Evolutionary conservation across 805 yeast genomes (phyloP), one percentile per base, ranked within the genome.

Genomic region (Ogataea kodamae): DNA sequence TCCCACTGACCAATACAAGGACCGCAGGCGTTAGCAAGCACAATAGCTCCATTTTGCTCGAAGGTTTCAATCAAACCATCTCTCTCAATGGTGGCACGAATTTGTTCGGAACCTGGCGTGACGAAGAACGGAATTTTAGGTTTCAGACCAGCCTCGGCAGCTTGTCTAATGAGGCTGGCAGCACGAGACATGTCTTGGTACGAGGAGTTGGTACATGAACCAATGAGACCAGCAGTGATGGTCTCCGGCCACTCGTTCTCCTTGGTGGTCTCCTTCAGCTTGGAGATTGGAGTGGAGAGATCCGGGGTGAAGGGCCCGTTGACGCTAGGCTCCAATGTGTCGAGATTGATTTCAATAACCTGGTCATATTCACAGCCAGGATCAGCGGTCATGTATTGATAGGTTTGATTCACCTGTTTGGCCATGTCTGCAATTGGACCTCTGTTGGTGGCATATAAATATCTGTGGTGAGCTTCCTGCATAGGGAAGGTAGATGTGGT

Each of bases 1-100:
- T 89, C 96, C 97, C 97, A 90, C 74, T 90, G 98, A 39, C 98
- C 98, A 59, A 90, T 90, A 71, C 98, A 90, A 55, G 97, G 98
- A 50, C 98, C 98, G 74, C 98, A 90, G 40, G 97, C 97, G 61
- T 90, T 90, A 43, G 97, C 97, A 59, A 90, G 72, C 36, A 90
- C 97, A 42, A 81, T 74, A 62, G 95, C 97, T 52, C 97, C 97
- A 54, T 82, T 84, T 56, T 86, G 87, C 59, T 81, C 78, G 66
- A 90, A 88, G 49, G 92, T 82, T 51, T 81, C 71, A 51, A 90
- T 77, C 64, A 84, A 81, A 44, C 97, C 97, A 64, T 90, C 97
- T 65, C 96, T 82, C 61, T 82, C 96, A 62, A 90, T 90, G 48
- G 97, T 90, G 48, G 97, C 97, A 70, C 97, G 85, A 50, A 90